These are phyloP conservation scores for Malassezia dermatis DNA, from an alignment of 1,284 basidiomycete species.

Conservation along the genomic window DNA sequence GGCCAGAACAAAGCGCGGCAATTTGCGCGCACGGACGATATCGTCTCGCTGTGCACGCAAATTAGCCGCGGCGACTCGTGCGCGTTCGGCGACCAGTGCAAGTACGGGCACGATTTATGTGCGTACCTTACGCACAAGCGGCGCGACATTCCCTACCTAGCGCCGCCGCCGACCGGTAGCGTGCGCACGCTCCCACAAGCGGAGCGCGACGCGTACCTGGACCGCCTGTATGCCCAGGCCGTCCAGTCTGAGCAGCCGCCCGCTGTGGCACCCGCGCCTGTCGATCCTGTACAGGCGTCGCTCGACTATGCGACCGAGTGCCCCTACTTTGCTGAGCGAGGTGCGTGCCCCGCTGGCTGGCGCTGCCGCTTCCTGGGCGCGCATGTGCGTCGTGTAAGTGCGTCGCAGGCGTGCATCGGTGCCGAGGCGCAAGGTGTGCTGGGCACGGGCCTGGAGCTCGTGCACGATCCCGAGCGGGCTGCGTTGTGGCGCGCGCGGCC, in stretches of 20 bases:
- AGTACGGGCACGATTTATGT: constrained; percentile 15
- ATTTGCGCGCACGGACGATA: constrained; percentile 13
- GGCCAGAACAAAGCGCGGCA: constrained; percentile 17
- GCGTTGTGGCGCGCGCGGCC: constrained; percentile 16
- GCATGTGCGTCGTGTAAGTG: constrained; percentile 51
- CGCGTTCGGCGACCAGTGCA: constrained; percentile 13
- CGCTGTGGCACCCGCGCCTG: background rate
- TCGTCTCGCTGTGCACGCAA: constrained; percentile 7
- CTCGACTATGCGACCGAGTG: constrained; percentile 56
- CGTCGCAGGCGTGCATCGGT: constrained; percentile 12
- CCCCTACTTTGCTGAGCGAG: constrained; percentile 63
- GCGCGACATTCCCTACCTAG: background rate
- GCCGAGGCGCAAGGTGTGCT: constrained; percentile 5
- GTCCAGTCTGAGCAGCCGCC: background rate
- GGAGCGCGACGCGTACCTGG: constrained; percentile 6
- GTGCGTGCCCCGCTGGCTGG: constrained; percentile 74
- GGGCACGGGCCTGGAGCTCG: constrained; percentile 44
- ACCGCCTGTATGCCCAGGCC: constrained; percentile 3
- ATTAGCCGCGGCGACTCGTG: constrained; percentile 6
- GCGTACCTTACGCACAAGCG: constrained; percentile 13
- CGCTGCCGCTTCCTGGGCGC: constrained; percentile 81
- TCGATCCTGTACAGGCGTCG: constrained; percentile 49
- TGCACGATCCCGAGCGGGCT: constrained; percentile 57
- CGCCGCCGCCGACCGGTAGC: background rate
- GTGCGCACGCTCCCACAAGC: background rate